Evolutionary conservation across 148 eudicot species (phyloP), one percentile per base, ranked within the genome.

Genomic region (Beta vulgaris): DNA sequence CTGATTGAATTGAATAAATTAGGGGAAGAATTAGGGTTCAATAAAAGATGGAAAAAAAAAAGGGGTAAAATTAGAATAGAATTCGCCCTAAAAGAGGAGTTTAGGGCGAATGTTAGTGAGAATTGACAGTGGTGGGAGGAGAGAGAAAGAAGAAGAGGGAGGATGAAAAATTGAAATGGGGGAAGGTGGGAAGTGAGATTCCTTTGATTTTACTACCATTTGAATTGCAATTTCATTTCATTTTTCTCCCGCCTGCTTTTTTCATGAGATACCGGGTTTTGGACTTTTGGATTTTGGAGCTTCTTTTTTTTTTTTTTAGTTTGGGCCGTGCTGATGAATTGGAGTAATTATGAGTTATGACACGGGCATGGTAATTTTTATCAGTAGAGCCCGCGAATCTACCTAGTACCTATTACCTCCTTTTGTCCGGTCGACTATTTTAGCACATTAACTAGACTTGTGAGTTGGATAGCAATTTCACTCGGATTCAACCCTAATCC

Each of bases 31-130:
- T 29, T 43, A 43, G 49, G 35, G n/a, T 48, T 26, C 14, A 6
- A 9, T 3, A 10, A 54, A 55, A 2, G 6, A 2, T 11, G 37
- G 29, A 32, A 3, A n/a, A 44, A 21, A 29, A 71, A 59, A 16
- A 61, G 7, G 23, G n/a, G 21, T 32, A 6, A 32, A 61, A 29
- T 32, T 15, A 29, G 8, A 7, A 19, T 1, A 18, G 34, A 11
- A 64, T 72, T 71, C 37, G 76, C 78, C 80, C 82, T 61, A 73
- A 78, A 53, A 8, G 74, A 51, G 71, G 74, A 46, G 44, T n/a
- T 68, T 73, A 62, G 82, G 76, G 82, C 65, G 76, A 76, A 75
- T 63, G 40, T 48, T 49, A 31, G 49, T 10, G 54, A 13, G 57
- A 72, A 36, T 5, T 16, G 54, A 9, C 9, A 21, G 36, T 39